Evolutionary conservation across 768 basidiomycete genomes (phyloP), one percentile per base, ranked within the genome.

Genomic region (Leucosporidium creatinivorum): DNA sequence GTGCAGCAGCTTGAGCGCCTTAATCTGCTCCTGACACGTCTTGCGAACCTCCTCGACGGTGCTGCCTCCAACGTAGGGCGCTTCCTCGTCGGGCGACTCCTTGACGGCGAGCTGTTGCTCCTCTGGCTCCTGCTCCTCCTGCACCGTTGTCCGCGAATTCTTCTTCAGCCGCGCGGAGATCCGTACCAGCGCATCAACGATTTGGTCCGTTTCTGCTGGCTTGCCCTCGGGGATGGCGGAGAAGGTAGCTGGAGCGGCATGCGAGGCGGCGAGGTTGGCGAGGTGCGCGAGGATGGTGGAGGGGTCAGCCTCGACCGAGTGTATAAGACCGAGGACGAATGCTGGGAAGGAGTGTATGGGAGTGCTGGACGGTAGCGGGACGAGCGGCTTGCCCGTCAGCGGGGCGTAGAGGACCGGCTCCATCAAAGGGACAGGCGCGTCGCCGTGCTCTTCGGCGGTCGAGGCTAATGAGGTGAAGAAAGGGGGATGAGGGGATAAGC

Each of bases 301-400:
- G 4, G 75, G 75, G 75, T 79, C 78, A 6, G 72, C 31, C 23
- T 76, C 75, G 66, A 73, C 62, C 6, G 74, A 66, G 54, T 65
- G 69, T 33, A 73, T 65, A 58, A 73, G 72, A 4, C 62, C 65
- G 44, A 73, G 73, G 63, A 72, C 50, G 62, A 72, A 67, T 26
- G 68, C 30, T 19, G 75, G 69, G 69, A 75, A 74, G 1, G 70
- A 52, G 65, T 63, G 65, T 15, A 66, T 58, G 1, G 70, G 62
- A 0, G 31, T 36, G 4, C 58, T 39, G 9, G 61, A 62, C 1
- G 61, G 51, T 25, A 62, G 57, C 0, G 68, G 2, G 58, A 51
- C 12, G 61, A 39, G 21, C 59, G 65, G 3, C 52, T 13, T 31
- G 21, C 30, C 57, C 31, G 57, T 33, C 57, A 30, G 12, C 4